Conservation (phyloP, 352 stramenopile species). For the Phytopythium kandeliae region DNA sequence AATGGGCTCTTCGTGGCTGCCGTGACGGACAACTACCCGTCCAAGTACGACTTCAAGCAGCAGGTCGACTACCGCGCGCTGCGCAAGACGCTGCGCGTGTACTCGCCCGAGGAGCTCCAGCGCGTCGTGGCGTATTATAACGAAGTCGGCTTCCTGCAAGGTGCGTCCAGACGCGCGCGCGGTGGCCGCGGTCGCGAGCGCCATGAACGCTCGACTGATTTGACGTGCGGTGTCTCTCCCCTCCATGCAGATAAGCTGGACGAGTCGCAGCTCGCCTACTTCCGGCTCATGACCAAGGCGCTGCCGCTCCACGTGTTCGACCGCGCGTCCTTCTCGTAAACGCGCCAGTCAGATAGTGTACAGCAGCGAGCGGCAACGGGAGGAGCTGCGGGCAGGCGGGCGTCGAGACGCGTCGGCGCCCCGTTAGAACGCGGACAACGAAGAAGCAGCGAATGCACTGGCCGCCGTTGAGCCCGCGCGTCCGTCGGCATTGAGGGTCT, state of each 20-base stretch:
- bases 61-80: conserved; percentile 76
- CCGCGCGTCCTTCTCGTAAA: conserved; percentile 78
- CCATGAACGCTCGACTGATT: neutral
- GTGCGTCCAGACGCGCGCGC: conserved; percentile 24
- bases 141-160: conserved; percentile 68
- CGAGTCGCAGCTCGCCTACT: conserved; percentile 70
- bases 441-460: conserved; percentile 4
- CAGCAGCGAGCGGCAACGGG: neutral
- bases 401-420: neutral
- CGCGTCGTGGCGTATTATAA: conserved; percentile 83
- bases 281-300: conserved; percentile 83
- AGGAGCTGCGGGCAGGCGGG: neutral
- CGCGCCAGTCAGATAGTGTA: conserved; percentile 2
- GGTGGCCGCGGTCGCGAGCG: too few species aligned
- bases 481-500: too few species aligned
- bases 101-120: conserved; percentile 69
- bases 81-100: conserved; percentile 72
- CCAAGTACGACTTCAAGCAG: conserved; percentile 71
- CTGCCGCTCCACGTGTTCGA: conserved; percentile 77
- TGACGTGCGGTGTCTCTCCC: neutral
- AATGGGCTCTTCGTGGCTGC: conserved; percentile 82
- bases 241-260: conserved; percentile 51
- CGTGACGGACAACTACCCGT: conserved; percentile 82
- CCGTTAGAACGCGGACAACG: neutral
- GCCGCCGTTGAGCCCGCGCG: too few species aligned